Conservation (phyloP, 2,329 filamentous ascomycete genomes). For the Hysterium pulicare region DNA sequence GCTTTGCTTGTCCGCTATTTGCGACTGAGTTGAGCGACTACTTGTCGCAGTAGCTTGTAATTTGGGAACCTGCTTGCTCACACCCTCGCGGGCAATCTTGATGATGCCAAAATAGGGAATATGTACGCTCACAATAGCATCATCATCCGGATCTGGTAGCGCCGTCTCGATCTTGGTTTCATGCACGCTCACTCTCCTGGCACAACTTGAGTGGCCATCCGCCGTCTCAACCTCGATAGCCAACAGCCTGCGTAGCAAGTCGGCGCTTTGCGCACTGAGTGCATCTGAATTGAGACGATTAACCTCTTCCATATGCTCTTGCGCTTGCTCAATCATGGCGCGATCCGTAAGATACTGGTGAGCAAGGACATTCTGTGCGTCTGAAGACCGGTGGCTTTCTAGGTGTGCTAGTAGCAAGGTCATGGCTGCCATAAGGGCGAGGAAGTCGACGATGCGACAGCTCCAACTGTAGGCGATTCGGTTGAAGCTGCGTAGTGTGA, state of each 20-base stretch:
- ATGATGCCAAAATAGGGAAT: slow-evolving; percentile 33
- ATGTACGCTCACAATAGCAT: slow-evolving; percentile 3
- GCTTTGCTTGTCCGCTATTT: not conserved
- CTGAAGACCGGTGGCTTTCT: slow-evolving; percentile 5
- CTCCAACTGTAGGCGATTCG: slow-evolving; percentile 32
- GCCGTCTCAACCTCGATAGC: slow-evolving; percentile 13
- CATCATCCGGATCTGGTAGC: slow-evolving; percentile 6
- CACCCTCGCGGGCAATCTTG: slow-evolving; percentile 24
- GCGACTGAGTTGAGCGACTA: not conserved
- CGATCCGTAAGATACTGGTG: slow-evolving; percentile 17
- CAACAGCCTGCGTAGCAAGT: slow-evolving; percentile 13
- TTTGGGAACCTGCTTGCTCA: slow-evolving; percentile 20
- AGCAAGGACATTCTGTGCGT: slow-evolving; percentile 6
- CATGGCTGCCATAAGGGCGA: slow-evolving; percentile 17
- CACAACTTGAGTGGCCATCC: slow-evolving; percentile 8
- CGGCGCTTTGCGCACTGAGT: slow-evolving; percentile 10
- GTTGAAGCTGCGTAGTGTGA: slow-evolving; percentile 45
- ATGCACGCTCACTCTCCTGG: slow-evolving; percentile 8
- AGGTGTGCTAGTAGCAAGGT: slow-evolving; percentile 18
- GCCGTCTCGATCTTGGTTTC: slow-evolving; percentile 4
- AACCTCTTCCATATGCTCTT: slow-evolving; percentile 10
- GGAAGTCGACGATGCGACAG: slow-evolving; percentile 50
- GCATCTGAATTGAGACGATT: slow-evolving; percentile 9
- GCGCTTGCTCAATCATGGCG: slow-evolving; percentile 14
- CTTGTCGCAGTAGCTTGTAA: not conserved